These are phyloP conservation scores for Eutrema yunnanense DNA, from an alignment of 345 rosid species.

Conservation along the genomic window DNA sequence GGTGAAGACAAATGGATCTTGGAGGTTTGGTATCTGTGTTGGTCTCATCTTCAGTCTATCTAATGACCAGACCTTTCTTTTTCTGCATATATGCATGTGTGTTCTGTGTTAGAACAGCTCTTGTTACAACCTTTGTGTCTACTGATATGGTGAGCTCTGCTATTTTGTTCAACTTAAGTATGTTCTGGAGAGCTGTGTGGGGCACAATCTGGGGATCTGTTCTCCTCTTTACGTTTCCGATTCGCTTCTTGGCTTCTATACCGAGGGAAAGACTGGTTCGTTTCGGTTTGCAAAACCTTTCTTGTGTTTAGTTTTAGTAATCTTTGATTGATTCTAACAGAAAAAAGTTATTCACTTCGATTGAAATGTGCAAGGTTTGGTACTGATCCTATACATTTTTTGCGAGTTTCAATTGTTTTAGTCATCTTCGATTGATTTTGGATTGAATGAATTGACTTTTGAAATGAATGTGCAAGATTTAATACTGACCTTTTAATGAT, in stretches of 20 bases:
- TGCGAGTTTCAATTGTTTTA: neutral
- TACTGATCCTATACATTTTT: neutral
- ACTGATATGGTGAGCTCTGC: conserved; percentile 44
- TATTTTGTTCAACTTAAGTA: conserved; percentile 40
- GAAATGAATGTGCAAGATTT: neutral
- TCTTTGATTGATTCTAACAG: neutral
- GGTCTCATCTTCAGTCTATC: conserved; percentile 23
- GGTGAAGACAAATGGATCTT: conserved; percentile 20
- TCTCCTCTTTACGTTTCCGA: conserved; percentile 47
- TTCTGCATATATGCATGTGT: conserved; percentile 34
- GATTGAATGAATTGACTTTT: neutral
- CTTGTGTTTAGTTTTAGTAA: neutral
- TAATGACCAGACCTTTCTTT: conserved; percentile 41
- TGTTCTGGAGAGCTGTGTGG: conserved; percentile 42
- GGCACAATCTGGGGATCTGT: conserved; percentile 36
- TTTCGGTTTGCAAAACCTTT: neutral
- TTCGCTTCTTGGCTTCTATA: conserved; percentile 48
- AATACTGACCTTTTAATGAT: no score
- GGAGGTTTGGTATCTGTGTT: conserved; percentile 30
- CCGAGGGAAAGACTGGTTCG: conserved; percentile 67
- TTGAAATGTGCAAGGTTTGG: neutral
- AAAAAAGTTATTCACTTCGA: neutral
- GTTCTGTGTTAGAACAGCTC: conserved; percentile 38
- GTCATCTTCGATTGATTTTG: neutral
- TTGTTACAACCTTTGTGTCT: conserved; percentile 43